Evolutionary conservation across 2,329 filamentous ascomycete genomes (phyloP).

Genomic region (Cladophialophora yegresii): DNA sequence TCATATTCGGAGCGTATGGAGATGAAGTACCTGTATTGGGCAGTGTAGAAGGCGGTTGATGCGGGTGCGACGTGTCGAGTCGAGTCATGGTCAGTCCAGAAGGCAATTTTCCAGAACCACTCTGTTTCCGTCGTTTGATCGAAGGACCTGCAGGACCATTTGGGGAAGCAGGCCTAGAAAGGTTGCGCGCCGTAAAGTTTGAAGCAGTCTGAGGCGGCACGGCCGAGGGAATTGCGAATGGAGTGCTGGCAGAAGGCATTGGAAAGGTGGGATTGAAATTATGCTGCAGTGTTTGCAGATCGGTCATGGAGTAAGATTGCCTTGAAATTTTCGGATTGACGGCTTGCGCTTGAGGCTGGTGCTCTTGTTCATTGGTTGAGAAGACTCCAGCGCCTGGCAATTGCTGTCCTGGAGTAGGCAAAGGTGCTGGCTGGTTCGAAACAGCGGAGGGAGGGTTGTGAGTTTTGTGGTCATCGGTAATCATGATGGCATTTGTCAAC

Average conservation of each 20-base stretch:
- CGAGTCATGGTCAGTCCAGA: constrained; percentile 78
- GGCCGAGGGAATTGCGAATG: constrained; percentile 45
- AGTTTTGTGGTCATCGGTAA: constrained; percentile 97
- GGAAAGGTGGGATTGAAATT: constrained; percentile 51
- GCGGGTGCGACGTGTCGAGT: constrained; percentile 61
- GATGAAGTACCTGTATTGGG: constrained; percentile 47
- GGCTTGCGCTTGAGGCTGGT: constrained; percentile 7
- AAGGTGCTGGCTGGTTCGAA: constrained; percentile 41
- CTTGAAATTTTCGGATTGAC: constrained; percentile 41
- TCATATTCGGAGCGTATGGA: constrained; percentile 46
- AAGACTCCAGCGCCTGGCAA: constrained; percentile 51
- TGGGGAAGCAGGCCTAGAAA: constrained; percentile 75
- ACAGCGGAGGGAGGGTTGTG: constrained; percentile 54
- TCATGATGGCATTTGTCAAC: constrained; percentile 87
- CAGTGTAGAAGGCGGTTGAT: constrained; percentile 37
- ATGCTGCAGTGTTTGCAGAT: constrained; percentile 62
- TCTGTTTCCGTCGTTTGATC: constrained; percentile 81
- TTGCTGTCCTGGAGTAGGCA: constrained; percentile 44
- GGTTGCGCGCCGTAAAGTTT: constrained; percentile 59
- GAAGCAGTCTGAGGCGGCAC: constrained; percentile 44
- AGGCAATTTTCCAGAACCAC: constrained; percentile 68
- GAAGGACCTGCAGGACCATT: constrained; percentile 63
- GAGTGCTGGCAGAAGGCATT: constrained; percentile 40
- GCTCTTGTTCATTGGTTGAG: constrained; percentile 30
- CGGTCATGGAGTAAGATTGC: constrained; percentile 62